These are phyloP conservation scores for Brasilioporus rufonigricans DNA, from an alignment of 768 basidiomycete species.

Conservation along the genomic window DNA sequence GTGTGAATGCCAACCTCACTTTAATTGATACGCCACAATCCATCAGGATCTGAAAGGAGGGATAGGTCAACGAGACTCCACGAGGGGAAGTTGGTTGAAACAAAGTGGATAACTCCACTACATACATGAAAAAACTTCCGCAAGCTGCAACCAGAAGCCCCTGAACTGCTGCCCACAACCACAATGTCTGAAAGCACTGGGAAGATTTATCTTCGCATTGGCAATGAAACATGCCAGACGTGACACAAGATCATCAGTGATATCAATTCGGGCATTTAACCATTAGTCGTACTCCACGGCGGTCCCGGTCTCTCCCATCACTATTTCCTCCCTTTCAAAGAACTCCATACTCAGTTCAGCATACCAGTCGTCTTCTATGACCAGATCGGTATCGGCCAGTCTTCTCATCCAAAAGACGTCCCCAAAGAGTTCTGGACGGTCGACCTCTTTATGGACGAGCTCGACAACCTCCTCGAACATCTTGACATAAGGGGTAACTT, in stretches of 20 bases:
- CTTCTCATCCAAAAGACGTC: conserved; percentile 37
- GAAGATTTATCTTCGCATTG: conserved; percentile 18
- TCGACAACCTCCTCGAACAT: too few species aligned
- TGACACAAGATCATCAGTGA: conserved; percentile 46
- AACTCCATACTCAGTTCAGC: conserved; percentile 29
- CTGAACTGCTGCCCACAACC: too few species aligned
- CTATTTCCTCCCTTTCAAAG: conserved; percentile 39
- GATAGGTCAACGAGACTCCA: background rate
- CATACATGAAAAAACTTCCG: background rate
- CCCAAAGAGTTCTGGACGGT: too few species aligned
- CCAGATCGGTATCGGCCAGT: conserved; percentile 46
- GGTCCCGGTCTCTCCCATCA: conserved; percentile 41
- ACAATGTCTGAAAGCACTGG: too few species aligned
- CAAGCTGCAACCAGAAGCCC: too few species aligned
- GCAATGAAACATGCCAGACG: conserved; percentile 34
- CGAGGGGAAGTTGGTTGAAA: background rate
- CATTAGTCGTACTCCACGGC: conserved; percentile 46
- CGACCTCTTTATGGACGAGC: too few species aligned
- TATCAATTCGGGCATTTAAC: conserved; percentile 30
- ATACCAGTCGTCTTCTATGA: conserved; percentile 51
- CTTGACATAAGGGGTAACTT: too few species aligned
- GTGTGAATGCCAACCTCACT: background rate
- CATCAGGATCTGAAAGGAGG: background rate
- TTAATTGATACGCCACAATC: too few species aligned
- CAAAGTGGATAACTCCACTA: too few species aligned